phyloP scores from a whole-genome alignment of 2,329 filamentous ascomycete species.

The Phialophora chinensis region DNA sequence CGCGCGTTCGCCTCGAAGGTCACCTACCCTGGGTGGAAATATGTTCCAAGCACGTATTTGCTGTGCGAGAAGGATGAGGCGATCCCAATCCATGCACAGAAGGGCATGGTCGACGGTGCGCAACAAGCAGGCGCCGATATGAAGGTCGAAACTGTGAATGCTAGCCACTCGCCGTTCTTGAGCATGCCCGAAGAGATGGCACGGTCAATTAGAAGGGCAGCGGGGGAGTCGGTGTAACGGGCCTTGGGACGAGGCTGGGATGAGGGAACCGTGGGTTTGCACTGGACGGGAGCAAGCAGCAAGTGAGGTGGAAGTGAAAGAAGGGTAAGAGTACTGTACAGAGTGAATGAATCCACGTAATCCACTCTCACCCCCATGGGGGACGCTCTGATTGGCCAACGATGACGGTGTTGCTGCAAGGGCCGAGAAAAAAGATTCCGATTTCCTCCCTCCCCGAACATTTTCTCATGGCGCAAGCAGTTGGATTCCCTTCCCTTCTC shows the following conservation, averaged over 20 bases:
- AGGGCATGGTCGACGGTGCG: slow-evolving; percentile 46
- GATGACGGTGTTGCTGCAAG: neutral
- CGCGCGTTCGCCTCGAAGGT: slow-evolving; percentile 41
- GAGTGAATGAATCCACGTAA: neutral
- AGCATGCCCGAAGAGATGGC: slow-evolving; percentile 47
- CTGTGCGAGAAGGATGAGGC: slow-evolving; percentile 50
- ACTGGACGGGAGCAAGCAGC: neutral
- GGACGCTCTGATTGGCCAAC: slow-evolving; percentile 2
- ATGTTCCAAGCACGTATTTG: slow-evolving; percentile 50
- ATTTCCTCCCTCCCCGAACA: slow-evolving; percentile 6
- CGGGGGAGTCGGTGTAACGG: slow-evolving; percentile 23
- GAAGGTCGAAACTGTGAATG: slow-evolving; percentile 44
- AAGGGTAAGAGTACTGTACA: neutral
- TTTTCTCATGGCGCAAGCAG: neutral
- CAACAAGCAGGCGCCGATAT: slow-evolving; percentile 40
- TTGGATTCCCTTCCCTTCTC: neutral
- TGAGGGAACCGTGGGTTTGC: too few relatives aligned
- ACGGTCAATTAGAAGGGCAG: slow-evolving; percentile 41
- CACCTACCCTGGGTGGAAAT: slow-evolving; percentile 47
- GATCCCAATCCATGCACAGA: slow-evolving; percentile 46
- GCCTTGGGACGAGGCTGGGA: neutral
- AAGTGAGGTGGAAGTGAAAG: slow-evolving; percentile 1
- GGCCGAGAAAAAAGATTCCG: slow-evolving; percentile 17
- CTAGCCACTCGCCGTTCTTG: slow-evolving; percentile 52
- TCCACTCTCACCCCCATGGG: neutral